Evolutionary conservation across 169 alveolate genomes (phyloP), one percentile per base, ranked within the genome.

Genomic region (Plasmodium relictum): DNA sequence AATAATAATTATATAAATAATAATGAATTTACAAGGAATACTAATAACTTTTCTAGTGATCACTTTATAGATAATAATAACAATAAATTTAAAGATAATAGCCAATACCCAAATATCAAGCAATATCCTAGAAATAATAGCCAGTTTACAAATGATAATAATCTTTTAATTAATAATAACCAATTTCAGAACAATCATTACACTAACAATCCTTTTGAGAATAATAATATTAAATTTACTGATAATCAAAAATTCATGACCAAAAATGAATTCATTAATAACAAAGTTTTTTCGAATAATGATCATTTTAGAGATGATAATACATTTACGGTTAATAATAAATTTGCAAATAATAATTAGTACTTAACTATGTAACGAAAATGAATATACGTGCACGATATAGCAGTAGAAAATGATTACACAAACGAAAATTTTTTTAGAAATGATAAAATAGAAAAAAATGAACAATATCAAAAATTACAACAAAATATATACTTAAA

Each of bases 401-500:
- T 16, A 48, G 44, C 45, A 48, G n/a, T 48, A 20, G 37, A 71
- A 71, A 71, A 59, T 54, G 42, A 16, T 22, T 24, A 6, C 42
- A 18, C 48, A 26, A 56, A 71, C 2, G 69, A 26, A 10, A 39
- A 59, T 4, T 48, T 48, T 71, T 22, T 71, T 20, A 24, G 24
- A 45, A 52, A 16, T 18, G 54, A 22, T 71, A 63, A 20, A 52
- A 52, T 45, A 2, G 73, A 58, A 58, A 56, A 59, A 48, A 73
- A 73, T n/a, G 59, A 58, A 39, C 56, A 37, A 59, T 73, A 18
- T 73, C 88, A 10, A 73, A 73, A 31, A 73, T 59, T 26, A 73
- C 88, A 18, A 73, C 88, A 73, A 59, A 39, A 58, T 59, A 73
- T 58, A 73, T 73, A 58, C 50, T 73, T 9, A 56, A 24, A 73